A percentile compares a stretch with the other conserved stretches of the same genome.
Conservation (phyloP, 1,139 yeast genomes). For the Pichia norvegensis region DNA sequence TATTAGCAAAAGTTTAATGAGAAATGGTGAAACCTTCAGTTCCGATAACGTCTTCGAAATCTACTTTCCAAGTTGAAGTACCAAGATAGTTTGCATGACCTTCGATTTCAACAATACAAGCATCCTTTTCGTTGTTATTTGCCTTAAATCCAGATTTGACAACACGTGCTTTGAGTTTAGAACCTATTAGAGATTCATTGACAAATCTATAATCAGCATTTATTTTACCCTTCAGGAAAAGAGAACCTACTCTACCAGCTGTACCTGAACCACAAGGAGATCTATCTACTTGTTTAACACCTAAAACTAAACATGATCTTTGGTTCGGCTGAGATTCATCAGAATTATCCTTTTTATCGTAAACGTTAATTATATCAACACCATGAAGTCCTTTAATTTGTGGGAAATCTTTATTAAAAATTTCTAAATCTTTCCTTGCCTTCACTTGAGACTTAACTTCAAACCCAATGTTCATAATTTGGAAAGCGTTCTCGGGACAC, state of each 20-base stretch:
- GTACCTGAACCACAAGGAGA: constrained; percentile 27
- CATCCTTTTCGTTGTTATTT: constrained; percentile 16
- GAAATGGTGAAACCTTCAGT: constrained; percentile 17
- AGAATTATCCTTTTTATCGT: constrained; percentile 5
- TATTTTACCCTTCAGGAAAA: constrained; percentile 16
- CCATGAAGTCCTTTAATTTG: constrained; percentile 21
- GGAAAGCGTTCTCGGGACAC: constrained; percentile 16
- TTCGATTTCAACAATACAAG: constrained; percentile 21
- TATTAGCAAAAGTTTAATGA: not conserved
- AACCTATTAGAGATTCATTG: constrained; percentile 24
- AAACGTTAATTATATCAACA: constrained; percentile 15
- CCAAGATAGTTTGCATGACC: constrained; percentile 23
- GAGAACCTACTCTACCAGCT: constrained; percentile 23
- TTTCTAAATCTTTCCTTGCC: constrained; percentile 10
- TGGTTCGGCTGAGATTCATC: constrained; percentile 16
- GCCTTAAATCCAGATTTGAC: constrained; percentile 16
- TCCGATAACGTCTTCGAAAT: constrained; percentile 19
- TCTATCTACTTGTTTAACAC: constrained; percentile 23
- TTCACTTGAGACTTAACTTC: constrained; percentile 16
- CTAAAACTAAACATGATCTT: constrained; percentile 20
- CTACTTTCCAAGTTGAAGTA: constrained; percentile 21
- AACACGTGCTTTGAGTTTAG: constrained; percentile 17
- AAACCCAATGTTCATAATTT: constrained; percentile 16
- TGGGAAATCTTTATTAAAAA: constrained; percentile 21
- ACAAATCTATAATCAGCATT: constrained; percentile 8